Conservation (phyloP, 1,284 basidiomycete genomes). For the Sanghuangporus baumii region DNA sequence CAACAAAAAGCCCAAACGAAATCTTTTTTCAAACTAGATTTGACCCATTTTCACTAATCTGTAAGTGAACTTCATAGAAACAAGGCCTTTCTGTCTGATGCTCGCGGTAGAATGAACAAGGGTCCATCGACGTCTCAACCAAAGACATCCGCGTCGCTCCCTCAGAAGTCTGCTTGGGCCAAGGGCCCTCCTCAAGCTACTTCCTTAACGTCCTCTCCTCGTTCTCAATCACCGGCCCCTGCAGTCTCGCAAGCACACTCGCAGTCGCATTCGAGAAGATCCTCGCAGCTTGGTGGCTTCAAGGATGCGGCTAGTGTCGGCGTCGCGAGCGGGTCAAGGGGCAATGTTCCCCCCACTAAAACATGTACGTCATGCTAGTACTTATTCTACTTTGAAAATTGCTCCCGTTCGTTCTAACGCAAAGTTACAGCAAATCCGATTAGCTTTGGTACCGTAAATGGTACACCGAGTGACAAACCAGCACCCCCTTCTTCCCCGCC, state of each 20-base stretch:
- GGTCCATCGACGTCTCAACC: constrained; percentile 61
- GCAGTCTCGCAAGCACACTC: constrained; percentile 38
- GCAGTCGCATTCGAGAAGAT: constrained; percentile 61
- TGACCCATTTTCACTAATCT: constrained; percentile 38
- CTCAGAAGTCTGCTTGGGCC: constrained; percentile 77
- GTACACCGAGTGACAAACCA: constrained; percentile 34
- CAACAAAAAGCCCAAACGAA: constrained; percentile 13
- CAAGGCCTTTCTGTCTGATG: constrained; percentile 12
- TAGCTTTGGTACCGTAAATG: constrained; percentile 78
- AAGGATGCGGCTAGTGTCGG: constrained; percentile 69
- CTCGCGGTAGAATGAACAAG: constrained; percentile 73
- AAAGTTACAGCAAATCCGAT: constrained; percentile 49
- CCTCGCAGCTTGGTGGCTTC: constrained; percentile 64
- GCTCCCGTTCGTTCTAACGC: neutral
- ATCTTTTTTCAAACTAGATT: constrained; percentile 7
- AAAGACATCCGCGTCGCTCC: constrained; percentile 61
- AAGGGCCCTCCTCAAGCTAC: constrained; percentile 68
- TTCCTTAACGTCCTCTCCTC: constrained; percentile 51
- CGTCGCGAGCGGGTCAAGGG: constrained; percentile 54
- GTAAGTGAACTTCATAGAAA: constrained; percentile 29
- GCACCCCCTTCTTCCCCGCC: constrained; percentile 64
- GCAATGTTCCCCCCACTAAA: constrained; percentile 42
- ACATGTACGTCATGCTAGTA: constrained; percentile 8
- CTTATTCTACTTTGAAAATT: neutral
- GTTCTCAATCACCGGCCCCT: constrained; percentile 71